Base-by-base conservation (phyloP, 352 stramenopile species). In the Saprolegnia diclina region DNA sequence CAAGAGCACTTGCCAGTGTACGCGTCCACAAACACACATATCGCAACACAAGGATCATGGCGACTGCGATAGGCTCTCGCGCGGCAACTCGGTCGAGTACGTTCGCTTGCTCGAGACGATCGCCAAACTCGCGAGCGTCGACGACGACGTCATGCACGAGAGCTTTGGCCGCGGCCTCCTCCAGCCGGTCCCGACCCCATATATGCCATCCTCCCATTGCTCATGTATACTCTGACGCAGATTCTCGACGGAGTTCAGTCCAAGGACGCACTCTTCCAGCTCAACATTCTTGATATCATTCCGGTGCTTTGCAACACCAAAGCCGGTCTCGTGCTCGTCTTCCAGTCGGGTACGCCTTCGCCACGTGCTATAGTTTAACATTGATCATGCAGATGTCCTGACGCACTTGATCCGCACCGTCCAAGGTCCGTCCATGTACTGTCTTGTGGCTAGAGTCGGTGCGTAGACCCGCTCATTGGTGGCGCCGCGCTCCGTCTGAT, bases 201-300 rank as follows among this genome's bases (percentile, higher is more conserved):
- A 13, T 22, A 16, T 46, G 32, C 59, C 56, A 19, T 67, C n/a
- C 18, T 38, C 26, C 38, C 5, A 52, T 19, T 52, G 38, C 22
- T 37, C 71, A 1, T 71, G 16, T 22, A 68, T 10, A 5, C 40
- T 56, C 29, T 35, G 29, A 2, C 5, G 48, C 56, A 93, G 87
- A 77, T 94, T 66, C 56, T 94, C 40, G 72, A 84, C 29, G 85
- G 82, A 44, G 73, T 94, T 38, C 79, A 88, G 71, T 91, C 85
- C 10, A 77, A 81, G n/a, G 87, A 94, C 56, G 72, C 82, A 5
- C 71, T 94, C 21, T 92, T 93, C 64, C 70, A 92, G 69, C 89
- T 94, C 83, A 94, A 91, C 55, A 74, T 94, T 21, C 74, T 93
- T 14, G 87, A 94, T 65, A 74, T 94, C 56, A 71, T 94, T 19